Percentiles rank a stretch among this genome's conserved stretches.
Conservation (phyloP, 768 basidiomycete species). For the Pholiota conissans region DNA sequence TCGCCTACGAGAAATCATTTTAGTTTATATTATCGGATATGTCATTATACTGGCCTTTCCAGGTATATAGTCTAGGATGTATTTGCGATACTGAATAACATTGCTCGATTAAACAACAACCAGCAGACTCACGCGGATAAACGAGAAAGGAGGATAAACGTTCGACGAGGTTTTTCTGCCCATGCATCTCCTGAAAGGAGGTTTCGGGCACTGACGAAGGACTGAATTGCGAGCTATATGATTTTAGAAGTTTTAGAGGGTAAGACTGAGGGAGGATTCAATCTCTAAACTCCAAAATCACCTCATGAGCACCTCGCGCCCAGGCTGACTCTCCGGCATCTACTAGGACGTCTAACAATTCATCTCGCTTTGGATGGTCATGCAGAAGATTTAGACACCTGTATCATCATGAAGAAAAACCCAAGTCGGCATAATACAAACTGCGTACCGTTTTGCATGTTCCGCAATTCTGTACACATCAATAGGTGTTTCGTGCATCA, state of each 20-base stretch:
- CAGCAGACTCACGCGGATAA: slow-evolving; percentile 69
- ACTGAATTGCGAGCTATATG: slow-evolving; percentile 57
- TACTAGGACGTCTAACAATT: slow-evolving; percentile 58
- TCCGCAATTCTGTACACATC: slow-evolving; percentile 73
- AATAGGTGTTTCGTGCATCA: slow-evolving; percentile 59
- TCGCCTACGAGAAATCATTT: slow-evolving; percentile 42
- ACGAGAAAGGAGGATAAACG: slow-evolving; percentile 53
- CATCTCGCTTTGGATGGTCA: slow-evolving; percentile 61
- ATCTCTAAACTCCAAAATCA: too few relatives aligned
- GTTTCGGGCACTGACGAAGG: slow-evolving; percentile 57
- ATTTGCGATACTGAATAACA: background rate
- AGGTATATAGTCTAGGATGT: slow-evolving; percentile 53
- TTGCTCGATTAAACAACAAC: background rate
- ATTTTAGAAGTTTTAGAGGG: background rate
- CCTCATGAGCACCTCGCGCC: slow-evolving; percentile 75
- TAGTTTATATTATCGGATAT: background rate
- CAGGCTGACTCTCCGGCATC: slow-evolving; percentile 73
- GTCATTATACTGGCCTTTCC: slow-evolving; percentile 51
- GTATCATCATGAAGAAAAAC: background rate
- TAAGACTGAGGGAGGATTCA: too few relatives aligned
- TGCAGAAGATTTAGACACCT: slow-evolving; percentile 65
- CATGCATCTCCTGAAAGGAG: slow-evolving; percentile 58
- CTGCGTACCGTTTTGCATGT: slow-evolving; percentile 57
- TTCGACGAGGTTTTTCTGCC: slow-evolving; percentile 44
- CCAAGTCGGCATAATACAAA: background rate